phyloP scores from a whole-genome alignment of 768 basidiomycete species.

The Russula earlei region DNA sequence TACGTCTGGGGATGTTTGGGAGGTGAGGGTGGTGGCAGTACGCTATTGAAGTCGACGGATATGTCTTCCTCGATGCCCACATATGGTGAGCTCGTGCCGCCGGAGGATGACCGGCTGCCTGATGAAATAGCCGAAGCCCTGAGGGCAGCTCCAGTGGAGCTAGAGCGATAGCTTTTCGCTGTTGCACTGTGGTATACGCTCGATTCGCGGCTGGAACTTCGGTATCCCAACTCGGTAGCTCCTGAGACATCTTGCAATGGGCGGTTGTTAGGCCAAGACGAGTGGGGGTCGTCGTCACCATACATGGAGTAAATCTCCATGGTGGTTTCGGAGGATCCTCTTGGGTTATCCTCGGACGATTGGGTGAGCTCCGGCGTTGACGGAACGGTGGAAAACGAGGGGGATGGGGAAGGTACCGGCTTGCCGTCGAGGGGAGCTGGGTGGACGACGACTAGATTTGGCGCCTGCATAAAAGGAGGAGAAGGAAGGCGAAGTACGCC shows the following conservation, averaged over 20 bases:
- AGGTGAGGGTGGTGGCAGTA: neutral
- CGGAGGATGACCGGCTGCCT: conserved; percentile 23
- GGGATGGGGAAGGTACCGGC: neutral
- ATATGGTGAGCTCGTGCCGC: conserved; percentile 11
- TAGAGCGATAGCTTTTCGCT: conserved; percentile 7
- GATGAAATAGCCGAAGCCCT: conserved; percentile 29
- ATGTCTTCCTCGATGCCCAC: conserved; percentile 8
- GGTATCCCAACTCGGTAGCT: conserved; percentile 11
- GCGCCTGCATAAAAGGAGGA: conserved; percentile 18
- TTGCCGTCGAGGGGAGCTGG: conserved; percentile 9
- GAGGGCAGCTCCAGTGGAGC: conserved; percentile 27
- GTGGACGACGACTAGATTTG: conserved; percentile 15
- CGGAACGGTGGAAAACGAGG: conserved; percentile 13
- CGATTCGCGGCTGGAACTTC: conserved; percentile 6
- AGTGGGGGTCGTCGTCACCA: conserved; percentile 38
- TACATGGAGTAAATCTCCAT: conserved; percentile 89
- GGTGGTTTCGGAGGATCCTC: conserved; percentile 60
- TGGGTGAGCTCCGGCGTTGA: conserved; percentile 31
- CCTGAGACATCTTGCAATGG: conserved; percentile 29
- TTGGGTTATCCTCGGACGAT: conserved; percentile 32
- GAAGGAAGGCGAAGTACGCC: conserved; percentile 1
- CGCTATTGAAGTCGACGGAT: neutral
- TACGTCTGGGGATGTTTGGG: neutral
- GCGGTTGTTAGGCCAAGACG: conserved; percentile 20
- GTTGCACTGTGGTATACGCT: conserved; percentile 14